Base-by-base conservation (phyloP, 306 rosid species). In the Phaseolus lunatus region DNA sequence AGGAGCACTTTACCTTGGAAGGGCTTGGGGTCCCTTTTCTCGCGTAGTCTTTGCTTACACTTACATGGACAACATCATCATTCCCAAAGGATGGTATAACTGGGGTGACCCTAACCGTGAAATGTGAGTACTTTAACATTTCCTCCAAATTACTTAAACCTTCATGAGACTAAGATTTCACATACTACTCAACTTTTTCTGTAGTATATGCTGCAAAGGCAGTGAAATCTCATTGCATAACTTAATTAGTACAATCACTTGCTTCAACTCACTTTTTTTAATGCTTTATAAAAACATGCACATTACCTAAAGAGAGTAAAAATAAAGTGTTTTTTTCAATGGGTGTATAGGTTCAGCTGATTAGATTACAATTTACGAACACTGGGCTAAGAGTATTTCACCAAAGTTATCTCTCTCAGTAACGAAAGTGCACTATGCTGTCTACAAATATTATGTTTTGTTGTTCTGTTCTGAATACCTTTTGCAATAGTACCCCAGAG, bases 11-110 rank as follows among this genome's bases (percentile, higher is more conserved):
- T 87, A 84, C 83, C 86, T 87, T 77, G 91, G 91, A 73, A 85
- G 91, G 72, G 91, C 91, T n/a, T 87, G 91, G 91, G 91, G 89
- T 76, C 86, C 84, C 19, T 87, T 87, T 18, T 87, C 91, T 81
- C 65, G 87, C 2, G 91, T 87, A 35, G 89, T 87, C 53, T 87
- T 85, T 78, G 87, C 91, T 13, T 87, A 80, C 74, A 87, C 89
- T 35, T 85, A 83, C 65, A 87, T 87, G 91, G 91, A 87, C 81
- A 81, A 83, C 71, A 87, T 87, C 83, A 87, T 87, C 86, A 85
- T 81, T 85, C 89, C 89, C 73, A 83, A 79, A 79, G 91, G 91
- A 67, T 85, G 91, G 91, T 83, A 80, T 33, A 81, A 87, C 45
- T 87, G 91, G 91, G 91, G 91, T 2, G 89, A 87, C 53, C 88